phyloP scores from a whole-genome alignment of 2,329 filamentous ascomycete genomes.

The Microdochium nivale region DNA sequence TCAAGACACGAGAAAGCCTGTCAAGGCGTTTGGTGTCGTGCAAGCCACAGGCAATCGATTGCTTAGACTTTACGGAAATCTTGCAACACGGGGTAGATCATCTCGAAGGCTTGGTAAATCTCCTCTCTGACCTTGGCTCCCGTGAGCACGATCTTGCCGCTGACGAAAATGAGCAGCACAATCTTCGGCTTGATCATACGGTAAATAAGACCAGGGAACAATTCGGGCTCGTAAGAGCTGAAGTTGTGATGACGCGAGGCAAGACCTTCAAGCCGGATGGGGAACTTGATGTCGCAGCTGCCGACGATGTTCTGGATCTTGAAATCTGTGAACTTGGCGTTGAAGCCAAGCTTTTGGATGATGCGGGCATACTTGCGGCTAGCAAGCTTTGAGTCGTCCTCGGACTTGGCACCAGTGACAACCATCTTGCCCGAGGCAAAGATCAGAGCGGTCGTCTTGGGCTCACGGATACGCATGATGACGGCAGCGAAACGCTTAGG shows the following conservation, averaged over 20 bases:
- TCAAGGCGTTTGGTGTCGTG: background rate
- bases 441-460: conserved; percentile 96
- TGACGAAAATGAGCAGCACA: conserved; percentile 94
- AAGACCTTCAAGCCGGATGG: conserved; percentile 90
- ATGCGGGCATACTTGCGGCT: conserved; percentile 97
- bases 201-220: conserved; percentile 99
- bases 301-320: conserved; percentile 99
- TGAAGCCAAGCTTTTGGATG: conserved; percentile 99
- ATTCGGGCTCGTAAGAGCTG: conserved; percentile 95
- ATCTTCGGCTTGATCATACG: conserved; percentile 99
- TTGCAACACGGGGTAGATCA: conserved; percentile 94
- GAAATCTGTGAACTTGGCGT: conserved; percentile 98
- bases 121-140: conserved; percentile 97
- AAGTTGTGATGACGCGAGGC: conserved; percentile 98
- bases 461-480: conserved; percentile 99
- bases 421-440: conserved; percentile 99
- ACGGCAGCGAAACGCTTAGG: conserved; percentile 91
- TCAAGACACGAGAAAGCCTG: too few relatives aligned
- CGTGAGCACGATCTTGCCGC: conserved; percentile 95
- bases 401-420: conserved; percentile 93
- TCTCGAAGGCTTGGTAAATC: conserved; percentile 93
- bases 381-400: conserved; percentile 95
- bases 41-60: conserved; percentile 1
- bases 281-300: conserved; percentile 98
- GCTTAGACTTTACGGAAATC: conserved; percentile 53